A percentile compares a stretch with the other conserved stretches of the same genome.
Conservation (phyloP, 257 asterid species). For the Sherardia arvensis region DNA sequence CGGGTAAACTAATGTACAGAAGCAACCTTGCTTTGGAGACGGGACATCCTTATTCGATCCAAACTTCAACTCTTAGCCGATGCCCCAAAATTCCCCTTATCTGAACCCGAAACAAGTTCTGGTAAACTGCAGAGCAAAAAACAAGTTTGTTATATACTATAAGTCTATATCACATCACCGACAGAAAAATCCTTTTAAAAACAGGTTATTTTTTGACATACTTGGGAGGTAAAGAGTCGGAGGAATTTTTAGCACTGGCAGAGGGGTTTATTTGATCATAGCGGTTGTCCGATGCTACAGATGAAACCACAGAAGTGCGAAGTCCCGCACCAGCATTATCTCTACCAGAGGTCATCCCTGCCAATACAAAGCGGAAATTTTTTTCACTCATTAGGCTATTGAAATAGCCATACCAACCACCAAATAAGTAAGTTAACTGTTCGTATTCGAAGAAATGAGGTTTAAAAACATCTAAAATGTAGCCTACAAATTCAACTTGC, state of each 20-base stretch:
- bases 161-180: background rate
- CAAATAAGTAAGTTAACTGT: background rate
- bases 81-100: background rate
- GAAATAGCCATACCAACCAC: background rate
- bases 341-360: constrained; percentile 33
- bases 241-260: constrained; percentile 7
- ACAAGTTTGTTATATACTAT: constrained; percentile 1
- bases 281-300: constrained; percentile 9
- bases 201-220: too few species aligned
- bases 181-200: too few species aligned
- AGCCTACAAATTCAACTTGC: background rate
- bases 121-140: constrained; percentile 16
- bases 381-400: background rate
- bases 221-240: constrained; percentile 21
- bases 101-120: constrained; percentile 8
- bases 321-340: constrained; percentile 15
- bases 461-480: background rate
- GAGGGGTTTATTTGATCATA: constrained; percentile 12
- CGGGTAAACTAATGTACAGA: constrained; percentile 1
- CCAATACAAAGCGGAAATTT: constrained; percentile 1
- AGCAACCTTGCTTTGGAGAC: background rate
- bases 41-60: background rate
- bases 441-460: background rate
- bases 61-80: constrained; percentile 3
- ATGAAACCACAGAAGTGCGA: constrained; percentile 9